A percentile compares a stretch with the other conserved stretches of the same genome.
phyloP scores from a whole-genome alignment of 2,329 filamentous ascomycete genomes.

The Fusarium sp. region DNA sequence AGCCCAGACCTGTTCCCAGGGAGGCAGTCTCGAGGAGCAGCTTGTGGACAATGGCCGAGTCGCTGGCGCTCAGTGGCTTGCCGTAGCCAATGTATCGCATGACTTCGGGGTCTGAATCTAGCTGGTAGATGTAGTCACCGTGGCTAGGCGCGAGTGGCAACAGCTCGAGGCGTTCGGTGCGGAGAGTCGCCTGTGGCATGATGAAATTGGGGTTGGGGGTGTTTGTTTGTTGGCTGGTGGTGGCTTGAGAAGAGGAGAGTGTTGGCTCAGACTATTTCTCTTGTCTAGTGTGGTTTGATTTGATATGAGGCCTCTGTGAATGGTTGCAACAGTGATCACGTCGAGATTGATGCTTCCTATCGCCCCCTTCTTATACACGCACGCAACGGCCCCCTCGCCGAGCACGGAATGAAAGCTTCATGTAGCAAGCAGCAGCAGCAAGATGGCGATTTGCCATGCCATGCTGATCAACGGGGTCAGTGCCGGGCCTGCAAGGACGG shows the following conservation, averaged over 20 bases:
- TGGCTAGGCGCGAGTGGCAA: slow-evolving; percentile 30
- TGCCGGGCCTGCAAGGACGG: background rate
- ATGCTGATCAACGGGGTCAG: slow-evolving; percentile 23
- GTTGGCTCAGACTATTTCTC: background rate
- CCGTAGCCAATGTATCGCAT: slow-evolving; percentile 40
- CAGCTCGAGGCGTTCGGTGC: slow-evolving; percentile 30
- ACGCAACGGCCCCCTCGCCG: slow-evolving; percentile 5
- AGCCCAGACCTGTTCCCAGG: slow-evolving; percentile 32
- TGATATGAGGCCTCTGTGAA: background rate
- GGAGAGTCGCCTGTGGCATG: slow-evolving; percentile 34
- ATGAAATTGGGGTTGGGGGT: background rate
- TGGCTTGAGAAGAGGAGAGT: background rate
- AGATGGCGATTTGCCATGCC: background rate
- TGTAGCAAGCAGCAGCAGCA: background rate
- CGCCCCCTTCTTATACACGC: slow-evolving; percentile 28
- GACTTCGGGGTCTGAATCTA: slow-evolving; percentile 32
- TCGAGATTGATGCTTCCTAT: background rate
- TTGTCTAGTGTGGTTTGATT: background rate
- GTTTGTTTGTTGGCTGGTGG: background rate
- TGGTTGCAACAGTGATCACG: background rate
- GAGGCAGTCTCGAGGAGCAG: slow-evolving; percentile 35
- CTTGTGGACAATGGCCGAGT: slow-evolving; percentile 37
- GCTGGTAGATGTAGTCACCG: slow-evolving; percentile 31
- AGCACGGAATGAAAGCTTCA: background rate
- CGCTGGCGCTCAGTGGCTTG: slow-evolving; percentile 30